Percentiles rank a stretch among this genome's conserved stretches.
These are phyloP conservation scores for Stephanodiscus triporus DNA, from an alignment of 108 stramenopile species.

Conservation along the genomic window DNA sequence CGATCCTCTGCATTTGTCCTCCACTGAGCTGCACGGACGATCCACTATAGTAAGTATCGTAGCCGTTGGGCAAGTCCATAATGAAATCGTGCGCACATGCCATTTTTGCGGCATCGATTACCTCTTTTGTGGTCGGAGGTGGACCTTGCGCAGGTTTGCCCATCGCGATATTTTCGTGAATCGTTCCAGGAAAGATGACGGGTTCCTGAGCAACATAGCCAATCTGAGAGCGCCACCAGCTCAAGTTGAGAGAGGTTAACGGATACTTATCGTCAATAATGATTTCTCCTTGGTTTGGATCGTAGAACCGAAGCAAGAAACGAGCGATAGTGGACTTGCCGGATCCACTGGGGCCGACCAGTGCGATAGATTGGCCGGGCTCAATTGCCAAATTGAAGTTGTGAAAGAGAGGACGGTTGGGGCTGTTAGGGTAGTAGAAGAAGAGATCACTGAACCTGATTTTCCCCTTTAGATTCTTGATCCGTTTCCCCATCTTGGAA, in stretches of 20 bases:
- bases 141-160: constrained; percentile 39
- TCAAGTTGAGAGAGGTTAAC: constrained; percentile 60
- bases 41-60: constrained; percentile 70
- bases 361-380: constrained; percentile 56
- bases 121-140: constrained; percentile 52
- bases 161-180: constrained; percentile 72
- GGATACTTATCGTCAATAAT: constrained; percentile 59
- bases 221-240: constrained; percentile 59
- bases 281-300: constrained; percentile 57
- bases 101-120: constrained; percentile 51
- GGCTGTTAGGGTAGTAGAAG: constrained; percentile 33
- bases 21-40: constrained; percentile 70
- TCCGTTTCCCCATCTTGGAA: constrained; percentile 27
- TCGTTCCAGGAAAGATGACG: constrained; percentile 68
- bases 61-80: constrained; percentile 60
- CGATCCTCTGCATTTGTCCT: constrained; percentile 64
- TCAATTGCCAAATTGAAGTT: constrained; percentile 40
- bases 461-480: constrained; percentile 17
- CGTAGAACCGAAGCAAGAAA: constrained; percentile 81
- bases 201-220: constrained; percentile 73
- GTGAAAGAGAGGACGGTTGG: constrained; percentile 31
- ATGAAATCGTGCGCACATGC: constrained; percentile 73
- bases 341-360: constrained; percentile 68
- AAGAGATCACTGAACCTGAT: constrained; percentile 34
- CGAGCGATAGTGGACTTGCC: constrained; percentile 78